Percentiles rank a stretch among this genome's conserved stretches.
phyloP scores from a whole-genome alignment of 495 filamentous ascomycete genomes.

The Aspergillus sparsus region DNA sequence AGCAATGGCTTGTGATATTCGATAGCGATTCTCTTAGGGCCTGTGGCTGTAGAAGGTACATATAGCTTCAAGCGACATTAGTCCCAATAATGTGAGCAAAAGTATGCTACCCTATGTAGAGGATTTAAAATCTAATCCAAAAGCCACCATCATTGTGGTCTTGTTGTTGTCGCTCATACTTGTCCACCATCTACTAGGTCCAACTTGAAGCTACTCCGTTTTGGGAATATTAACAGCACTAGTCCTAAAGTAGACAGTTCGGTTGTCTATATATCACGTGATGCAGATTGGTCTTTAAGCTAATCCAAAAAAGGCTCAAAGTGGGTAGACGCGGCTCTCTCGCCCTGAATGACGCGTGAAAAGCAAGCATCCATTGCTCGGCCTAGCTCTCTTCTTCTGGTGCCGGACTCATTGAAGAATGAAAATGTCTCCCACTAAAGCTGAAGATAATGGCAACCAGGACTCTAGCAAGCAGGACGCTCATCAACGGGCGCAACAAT shows the following conservation, averaged over 20 bases:
- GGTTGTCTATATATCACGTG: conserved; percentile 1
- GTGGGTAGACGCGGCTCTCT: conserved; percentile 43
- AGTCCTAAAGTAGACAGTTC: not conserved
- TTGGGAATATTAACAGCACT: not conserved
- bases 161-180: too few species aligned
- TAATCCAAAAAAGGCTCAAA: conserved; percentile 40
- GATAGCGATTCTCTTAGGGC: too few species aligned
- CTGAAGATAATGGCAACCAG: conserved; percentile 23
- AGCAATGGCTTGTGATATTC: too few species aligned
- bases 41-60: too few species aligned
- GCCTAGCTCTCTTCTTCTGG: not conserved
- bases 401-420: not conserved
- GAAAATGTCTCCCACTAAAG: conserved; percentile 25
- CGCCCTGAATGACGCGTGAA: conserved; percentile 21
- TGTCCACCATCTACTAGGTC: too few species aligned
- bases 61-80: too few species aligned
- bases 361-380: conserved; percentile 2
- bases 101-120: too few species aligned
- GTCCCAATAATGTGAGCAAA: too few species aligned
- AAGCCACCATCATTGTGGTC: too few species aligned
- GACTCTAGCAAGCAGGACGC: conserved; percentile 27
- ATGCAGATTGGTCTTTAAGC: conserved; percentile 4
- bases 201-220: not conserved
- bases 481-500: conserved; percentile 56
- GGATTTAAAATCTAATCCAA: too few species aligned